A percentile compares a stretch with the other conserved stretches of the same genome.
Evolutionary conservation across 2,329 filamentous ascomycete genomes (phyloP).

Genomic region (Phialocephala sp.): DNA sequence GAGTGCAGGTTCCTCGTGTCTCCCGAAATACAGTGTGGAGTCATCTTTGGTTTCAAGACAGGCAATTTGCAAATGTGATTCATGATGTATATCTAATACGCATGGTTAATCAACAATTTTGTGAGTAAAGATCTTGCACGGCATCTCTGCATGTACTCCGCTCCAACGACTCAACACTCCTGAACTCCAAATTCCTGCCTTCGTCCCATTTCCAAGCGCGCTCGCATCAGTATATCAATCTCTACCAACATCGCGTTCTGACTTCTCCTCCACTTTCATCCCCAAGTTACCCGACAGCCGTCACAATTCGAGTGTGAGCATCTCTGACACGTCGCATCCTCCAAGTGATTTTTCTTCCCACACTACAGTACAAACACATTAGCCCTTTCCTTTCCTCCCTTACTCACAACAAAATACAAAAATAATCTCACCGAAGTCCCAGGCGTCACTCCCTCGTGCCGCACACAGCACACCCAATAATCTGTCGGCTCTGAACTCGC

Average conservation of each 20-base stretch:
- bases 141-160: too few relatives aligned
- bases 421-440: background rate
- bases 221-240: too few relatives aligned
- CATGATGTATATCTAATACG: too few relatives aligned
- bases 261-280: background rate
- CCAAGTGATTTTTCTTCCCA: slow-evolving; percentile 1
- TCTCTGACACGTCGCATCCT: background rate
- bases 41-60: too few relatives aligned
- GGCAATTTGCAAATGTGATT: too few relatives aligned
- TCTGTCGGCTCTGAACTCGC: background rate
- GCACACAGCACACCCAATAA: slow-evolving; percentile 1
- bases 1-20: too few relatives aligned
- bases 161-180: too few relatives aligned
- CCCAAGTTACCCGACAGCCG: background rate
- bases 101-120: too few relatives aligned
- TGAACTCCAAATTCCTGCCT: too few relatives aligned
- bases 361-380: background rate
- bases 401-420: background rate
- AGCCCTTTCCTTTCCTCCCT: background rate
- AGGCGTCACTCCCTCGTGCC: background rate
- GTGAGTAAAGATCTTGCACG: too few relatives aligned
- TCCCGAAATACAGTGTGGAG: too few relatives aligned
- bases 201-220: too few relatives aligned
- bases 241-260: background rate
- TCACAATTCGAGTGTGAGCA: background rate